Evolutionary conservation across 495 filamentous ascomycete genomes (phyloP).

Genomic region (Aspergillus sclerotiicarbonarius): DNA sequence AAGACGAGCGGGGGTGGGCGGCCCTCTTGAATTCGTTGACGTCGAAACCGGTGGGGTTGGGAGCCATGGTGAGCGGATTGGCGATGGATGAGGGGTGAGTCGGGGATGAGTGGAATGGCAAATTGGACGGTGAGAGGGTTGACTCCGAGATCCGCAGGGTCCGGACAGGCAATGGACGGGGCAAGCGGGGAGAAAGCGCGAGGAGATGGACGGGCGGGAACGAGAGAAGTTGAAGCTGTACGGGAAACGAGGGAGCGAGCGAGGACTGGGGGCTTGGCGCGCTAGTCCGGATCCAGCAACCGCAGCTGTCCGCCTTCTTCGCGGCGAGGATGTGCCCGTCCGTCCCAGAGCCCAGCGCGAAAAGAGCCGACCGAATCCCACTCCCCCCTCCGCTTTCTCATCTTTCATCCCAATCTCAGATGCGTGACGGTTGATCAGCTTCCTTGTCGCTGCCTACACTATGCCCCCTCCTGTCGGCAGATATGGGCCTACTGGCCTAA

Average conservation of each 20-base stretch:
- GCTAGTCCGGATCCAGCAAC: constrained; percentile 35
- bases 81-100: constrained; percentile 9
- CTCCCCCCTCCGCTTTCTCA: constrained; percentile 1
- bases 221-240: constrained; percentile 24
- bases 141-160: constrained; percentile 14
- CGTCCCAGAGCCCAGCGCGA: constrained; percentile 10
- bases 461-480: constrained; percentile 48
- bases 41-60: constrained; percentile 85
- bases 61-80: constrained; percentile 41
- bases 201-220: constrained; percentile 4
- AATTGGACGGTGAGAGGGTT: background rate
- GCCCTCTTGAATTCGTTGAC: constrained; percentile 67
- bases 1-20: constrained; percentile 55
- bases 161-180: constrained; percentile 14
- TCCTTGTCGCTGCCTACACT: constrained; percentile 12
- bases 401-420: constrained; percentile 23
- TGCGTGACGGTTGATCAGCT: constrained; percentile 23
- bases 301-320: constrained; percentile 21
- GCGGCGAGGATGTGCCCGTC: background rate
- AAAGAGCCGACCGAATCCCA: constrained; percentile 12
- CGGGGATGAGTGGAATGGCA: constrained; percentile 1
- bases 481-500: constrained; percentile 49
- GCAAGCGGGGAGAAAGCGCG: background rate
- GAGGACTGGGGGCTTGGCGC: constrained; percentile 21
- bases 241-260: constrained; percentile 10